Base-by-base conservation (phyloP, 495 filamentous ascomycete species). In the Chlorociboria aeruginascens region DNA sequence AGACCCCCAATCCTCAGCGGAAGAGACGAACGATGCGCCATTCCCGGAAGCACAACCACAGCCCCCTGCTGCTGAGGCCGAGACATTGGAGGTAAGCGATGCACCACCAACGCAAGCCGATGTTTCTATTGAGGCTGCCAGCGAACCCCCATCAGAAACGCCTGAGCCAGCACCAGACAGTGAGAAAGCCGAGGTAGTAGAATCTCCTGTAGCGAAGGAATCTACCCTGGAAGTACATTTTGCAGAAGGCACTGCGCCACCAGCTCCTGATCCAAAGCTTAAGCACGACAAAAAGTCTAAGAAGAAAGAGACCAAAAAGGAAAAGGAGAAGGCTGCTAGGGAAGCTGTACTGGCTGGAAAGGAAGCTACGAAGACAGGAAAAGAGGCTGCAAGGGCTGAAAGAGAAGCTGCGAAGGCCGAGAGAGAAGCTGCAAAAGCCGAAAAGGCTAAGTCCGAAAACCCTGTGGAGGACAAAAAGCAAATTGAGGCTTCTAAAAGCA, bases 271-370 rank as follows among this genome's bases (percentile, higher is more conserved):
- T 3, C 53, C 28, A 35, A 49, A 38, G 37, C 8, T 45, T 32
- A 41, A 44, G 13, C 31, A 42, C 20, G 38, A 33, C 45, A 50
- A 54, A 20, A 59, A 62, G 34, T 20, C 48, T 9, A 52, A 61
- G 31, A 50, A 48, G 36, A 54, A 58, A 20, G 35, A 44, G 32
- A 36, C 33, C 20, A 54, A 55, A 31, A 51, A 53, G 7, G 48
- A 55, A 40, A 40, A n/a, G 7, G 48, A 55, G 40, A 40, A n/a
- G 14, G 13, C 41, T 7, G 20, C 20, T 25, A 25, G 20, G 20
- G 20, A 25, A 25, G 20, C 20, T 25, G 20, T 25, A 25, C 20
- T 25, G 1, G 20, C 20, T 25, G 20, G 4, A 36, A 25, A 14
- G 13, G 25, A n/a, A 13, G 12, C 20, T 25, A 4, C 4, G 20